phyloP scores from a whole-genome alignment of 2,329 filamentous ascomycete species.

The Arthroderma sp. region DNA sequence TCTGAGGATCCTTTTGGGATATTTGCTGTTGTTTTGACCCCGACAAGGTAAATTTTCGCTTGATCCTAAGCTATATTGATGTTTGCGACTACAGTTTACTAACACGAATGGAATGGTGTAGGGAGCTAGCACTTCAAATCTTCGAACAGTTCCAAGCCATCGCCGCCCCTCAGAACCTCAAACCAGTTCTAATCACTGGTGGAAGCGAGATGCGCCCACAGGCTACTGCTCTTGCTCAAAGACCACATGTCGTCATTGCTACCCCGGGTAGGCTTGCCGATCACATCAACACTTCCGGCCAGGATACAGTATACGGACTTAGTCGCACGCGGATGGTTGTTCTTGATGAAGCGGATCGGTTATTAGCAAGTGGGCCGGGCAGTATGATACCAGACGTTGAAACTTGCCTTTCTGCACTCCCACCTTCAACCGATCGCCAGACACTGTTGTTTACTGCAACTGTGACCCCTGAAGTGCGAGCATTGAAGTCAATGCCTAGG shows the following conservation, averaged over 20 bases:
- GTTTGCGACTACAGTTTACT: not conserved
- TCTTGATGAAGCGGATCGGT: conserved; percentile 86
- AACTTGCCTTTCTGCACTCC: conserved; percentile 70
- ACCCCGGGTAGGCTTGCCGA: conserved; percentile 88
- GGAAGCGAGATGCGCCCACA: conserved; percentile 87
- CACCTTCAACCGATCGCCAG: conserved; percentile 65
- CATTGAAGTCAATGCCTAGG: conserved; percentile 63
- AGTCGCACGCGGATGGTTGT: conserved; percentile 72
- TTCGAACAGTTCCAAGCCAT: conserved; percentile 94
- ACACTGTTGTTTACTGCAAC: conserved; percentile 94
- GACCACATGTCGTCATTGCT: conserved; percentile 86
- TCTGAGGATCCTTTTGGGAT: conserved; percentile 83
- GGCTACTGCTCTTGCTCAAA: conserved; percentile 65
- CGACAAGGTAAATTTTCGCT: conserved; percentile 47
- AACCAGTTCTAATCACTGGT: conserved; percentile 78
- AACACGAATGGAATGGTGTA: conserved; percentile 15
- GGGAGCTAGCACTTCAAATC: conserved; percentile 88
- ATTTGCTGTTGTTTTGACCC: conserved; percentile 78
- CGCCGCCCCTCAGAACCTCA: conserved; percentile 73
- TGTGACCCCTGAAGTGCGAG: conserved; percentile 80
- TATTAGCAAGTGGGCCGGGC: conserved; percentile 60
- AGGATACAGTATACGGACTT: conserved; percentile 76
- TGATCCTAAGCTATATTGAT: not conserved
- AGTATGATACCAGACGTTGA: conserved; percentile 93
- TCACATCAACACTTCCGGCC: conserved; percentile 80